These are phyloP conservation scores for Penicillium sp. DNA, from an alignment of 2,329 filamentous ascomycete species.

Conservation along the genomic window DNA sequence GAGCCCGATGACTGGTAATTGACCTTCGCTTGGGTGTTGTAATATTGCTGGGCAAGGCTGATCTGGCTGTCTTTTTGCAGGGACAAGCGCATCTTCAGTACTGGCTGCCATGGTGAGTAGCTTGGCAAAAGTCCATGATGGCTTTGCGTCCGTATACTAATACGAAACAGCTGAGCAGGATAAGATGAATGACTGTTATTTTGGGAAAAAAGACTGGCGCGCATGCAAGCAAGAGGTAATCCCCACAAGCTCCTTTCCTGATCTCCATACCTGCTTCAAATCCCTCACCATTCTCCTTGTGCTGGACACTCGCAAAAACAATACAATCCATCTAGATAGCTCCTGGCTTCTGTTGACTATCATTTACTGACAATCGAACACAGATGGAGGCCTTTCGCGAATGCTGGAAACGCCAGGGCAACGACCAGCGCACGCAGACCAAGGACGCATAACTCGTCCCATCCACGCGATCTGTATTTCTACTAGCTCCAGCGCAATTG, in stretches of 20 bases:
- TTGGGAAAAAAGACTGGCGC: constrained; percentile 93
- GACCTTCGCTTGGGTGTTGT: not conserved
- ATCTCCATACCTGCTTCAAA: not conserved
- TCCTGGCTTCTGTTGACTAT: not conserved
- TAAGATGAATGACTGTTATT: constrained; percentile 93
- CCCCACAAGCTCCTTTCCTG: too few species aligned
- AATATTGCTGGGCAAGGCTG: not conserved
- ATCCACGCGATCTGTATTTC: not conserved
- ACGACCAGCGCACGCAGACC: constrained; percentile 74
- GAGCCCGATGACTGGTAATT: constrained; percentile 92
- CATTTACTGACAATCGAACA: not conserved
- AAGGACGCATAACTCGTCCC: constrained; percentile 58
- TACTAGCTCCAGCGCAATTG: not conserved
- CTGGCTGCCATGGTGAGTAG: constrained; percentile 76
- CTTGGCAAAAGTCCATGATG: not conserved
- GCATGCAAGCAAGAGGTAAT: constrained; percentile 85
- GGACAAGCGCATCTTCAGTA: constrained; percentile 98
- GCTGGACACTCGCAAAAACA: too few species aligned
- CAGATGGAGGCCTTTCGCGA: constrained; percentile 87
- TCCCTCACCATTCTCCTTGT: too few species aligned
- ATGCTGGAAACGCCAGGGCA: constrained; percentile 89
- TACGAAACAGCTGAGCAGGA: constrained; percentile 69
- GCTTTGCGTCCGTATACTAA: constrained; percentile 8
- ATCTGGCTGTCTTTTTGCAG: constrained; percentile 57
- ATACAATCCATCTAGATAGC: too few species aligned